Percentiles rank a stretch among this genome's conserved stretches.
phyloP scores from a whole-genome alignment of 176 grass and related monocot genomes.

The Eremochloa ophiuroides region DNA sequence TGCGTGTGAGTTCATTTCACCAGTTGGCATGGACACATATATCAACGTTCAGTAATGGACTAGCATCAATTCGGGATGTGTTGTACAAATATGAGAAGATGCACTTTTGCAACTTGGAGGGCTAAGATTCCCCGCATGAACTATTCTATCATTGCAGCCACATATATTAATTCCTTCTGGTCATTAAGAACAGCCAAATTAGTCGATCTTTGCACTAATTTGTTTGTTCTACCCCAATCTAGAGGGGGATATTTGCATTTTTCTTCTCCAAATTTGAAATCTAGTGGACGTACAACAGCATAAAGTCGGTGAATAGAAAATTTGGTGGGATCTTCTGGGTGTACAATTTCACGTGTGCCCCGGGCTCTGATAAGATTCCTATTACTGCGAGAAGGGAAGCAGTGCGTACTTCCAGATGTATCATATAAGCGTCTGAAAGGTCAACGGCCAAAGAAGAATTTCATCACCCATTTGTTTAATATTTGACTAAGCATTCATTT shows the following conservation, averaged over 20 bases:
- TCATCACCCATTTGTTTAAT: background rate
- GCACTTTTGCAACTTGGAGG: background rate
- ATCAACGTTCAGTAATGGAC: background rate
- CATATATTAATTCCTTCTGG: background rate
- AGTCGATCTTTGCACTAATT: background rate
- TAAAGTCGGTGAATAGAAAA: background rate
- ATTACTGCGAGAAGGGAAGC: background rate
- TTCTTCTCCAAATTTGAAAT: slow-evolving; percentile 10
- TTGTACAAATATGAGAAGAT: background rate
- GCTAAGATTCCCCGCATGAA: background rate
- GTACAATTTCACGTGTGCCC: slow-evolving; percentile 9
- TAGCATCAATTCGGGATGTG: background rate
- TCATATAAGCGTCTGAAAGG: background rate
- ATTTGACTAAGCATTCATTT: background rate
- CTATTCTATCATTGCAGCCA: background rate
- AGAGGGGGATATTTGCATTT: background rate
- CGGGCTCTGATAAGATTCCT: slow-evolving; percentile 23
- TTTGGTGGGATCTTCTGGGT: background rate
- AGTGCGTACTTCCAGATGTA: background rate
- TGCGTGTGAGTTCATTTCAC: background rate
- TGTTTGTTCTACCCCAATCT: background rate
- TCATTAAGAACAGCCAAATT: background rate
- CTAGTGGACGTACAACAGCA: background rate
- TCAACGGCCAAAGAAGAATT: background rate
- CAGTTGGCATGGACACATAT: background rate